Percentiles rank a stretch among this genome's conserved stretches.
Conservation (phyloP, 2,329 filamentous ascomycete genomes). For the Pyrenochaeta sp. region DNA sequence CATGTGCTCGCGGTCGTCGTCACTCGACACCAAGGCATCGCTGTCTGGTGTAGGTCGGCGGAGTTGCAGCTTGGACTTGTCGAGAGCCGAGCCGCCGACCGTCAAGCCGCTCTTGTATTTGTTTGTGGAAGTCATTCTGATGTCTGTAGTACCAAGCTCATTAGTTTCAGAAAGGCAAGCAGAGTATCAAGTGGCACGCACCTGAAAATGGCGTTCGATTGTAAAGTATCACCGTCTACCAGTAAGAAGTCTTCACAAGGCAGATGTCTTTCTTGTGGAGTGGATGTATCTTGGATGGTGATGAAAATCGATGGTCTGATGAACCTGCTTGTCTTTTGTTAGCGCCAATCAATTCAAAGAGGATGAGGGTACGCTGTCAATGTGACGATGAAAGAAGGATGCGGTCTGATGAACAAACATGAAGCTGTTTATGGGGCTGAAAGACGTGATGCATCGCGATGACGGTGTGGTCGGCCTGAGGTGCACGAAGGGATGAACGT, state of each 20-base stretch:
- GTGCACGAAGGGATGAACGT: too few relatives aligned
- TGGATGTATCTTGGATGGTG: conserved; percentile 9
- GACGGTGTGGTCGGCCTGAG: too few relatives aligned
- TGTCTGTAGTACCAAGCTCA: conserved; percentile 3
- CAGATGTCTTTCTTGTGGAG: conserved; percentile 14
- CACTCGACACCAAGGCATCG: conserved; percentile 90
- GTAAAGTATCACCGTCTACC: conserved; percentile 5
- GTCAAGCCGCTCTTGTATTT: conserved; percentile 39
- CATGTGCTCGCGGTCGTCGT: conserved; percentile 79
- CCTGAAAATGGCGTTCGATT: neutral
- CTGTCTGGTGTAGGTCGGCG: conserved; percentile 92
- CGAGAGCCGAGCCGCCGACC: conserved; percentile 49
- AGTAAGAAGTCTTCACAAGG: conserved; percentile 18
- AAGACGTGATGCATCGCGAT: too few relatives aligned
- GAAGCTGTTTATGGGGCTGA: too few relatives aligned
- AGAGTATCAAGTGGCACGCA: too few relatives aligned
- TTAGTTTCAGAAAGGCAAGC: too few relatives aligned
- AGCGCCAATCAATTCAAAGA: too few relatives aligned
- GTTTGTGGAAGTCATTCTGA: conserved; percentile 36
- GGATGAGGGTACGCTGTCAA: too few relatives aligned
- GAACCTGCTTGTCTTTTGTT: too few relatives aligned
- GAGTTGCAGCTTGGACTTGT: conserved; percentile 73
- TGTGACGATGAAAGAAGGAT: too few relatives aligned
- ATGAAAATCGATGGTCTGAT: conserved; percentile 11
- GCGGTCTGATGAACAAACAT: too few relatives aligned